Percentiles rank a stretch among this genome's conserved stretches.
Conservation (phyloP, 208 protist species). For the Leishmania gerbilli region DNA sequence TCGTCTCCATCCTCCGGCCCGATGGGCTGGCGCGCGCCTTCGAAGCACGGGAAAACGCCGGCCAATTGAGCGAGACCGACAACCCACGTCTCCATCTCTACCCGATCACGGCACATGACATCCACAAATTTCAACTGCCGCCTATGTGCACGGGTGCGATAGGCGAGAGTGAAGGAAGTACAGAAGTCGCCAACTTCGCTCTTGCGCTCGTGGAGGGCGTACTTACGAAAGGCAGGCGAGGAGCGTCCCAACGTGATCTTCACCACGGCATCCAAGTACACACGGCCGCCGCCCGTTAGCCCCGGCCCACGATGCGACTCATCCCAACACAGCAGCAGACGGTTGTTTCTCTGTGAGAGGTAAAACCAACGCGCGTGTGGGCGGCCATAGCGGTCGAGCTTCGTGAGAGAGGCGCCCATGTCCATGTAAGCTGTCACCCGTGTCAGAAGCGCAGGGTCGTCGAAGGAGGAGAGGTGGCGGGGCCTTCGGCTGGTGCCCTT, state of each 20-base stretch:
- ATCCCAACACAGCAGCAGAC: conserved; percentile 54
- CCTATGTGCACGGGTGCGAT: no score
- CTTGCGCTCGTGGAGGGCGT: neutral
- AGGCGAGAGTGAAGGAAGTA: neutral
- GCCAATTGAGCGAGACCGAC: conserved; percentile 56
- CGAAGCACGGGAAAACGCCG: conserved; percentile 14
- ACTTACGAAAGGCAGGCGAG: neutral
- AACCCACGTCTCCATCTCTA: conserved; percentile 81
- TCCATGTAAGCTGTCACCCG: conserved; percentile 63
- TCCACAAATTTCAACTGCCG: conserved; percentile 37
- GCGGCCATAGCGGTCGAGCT: conserved; percentile 47
- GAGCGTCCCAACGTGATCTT: neutral
- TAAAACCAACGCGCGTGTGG: conserved; percentile 59
- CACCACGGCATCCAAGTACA: conserved; percentile 18
- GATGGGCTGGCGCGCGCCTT: neutral
- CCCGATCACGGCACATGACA: conserved; percentile 45
- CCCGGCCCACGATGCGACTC: conserved; percentile 11
- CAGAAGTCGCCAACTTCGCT: neutral
- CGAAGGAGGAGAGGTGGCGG: conserved; percentile 35
- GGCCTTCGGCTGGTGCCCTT: neutral
- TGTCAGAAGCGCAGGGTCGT: conserved; percentile 52
- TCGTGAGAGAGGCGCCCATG: conserved; percentile 58
- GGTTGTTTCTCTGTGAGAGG: conserved; percentile 33
- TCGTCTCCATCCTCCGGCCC: no score
- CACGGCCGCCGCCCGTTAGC: conserved; percentile 30